These are phyloP conservation scores for Flaveria linearis DNA, from an alignment of 129 eudicot genomes.

Conservation along the genomic window DNA sequence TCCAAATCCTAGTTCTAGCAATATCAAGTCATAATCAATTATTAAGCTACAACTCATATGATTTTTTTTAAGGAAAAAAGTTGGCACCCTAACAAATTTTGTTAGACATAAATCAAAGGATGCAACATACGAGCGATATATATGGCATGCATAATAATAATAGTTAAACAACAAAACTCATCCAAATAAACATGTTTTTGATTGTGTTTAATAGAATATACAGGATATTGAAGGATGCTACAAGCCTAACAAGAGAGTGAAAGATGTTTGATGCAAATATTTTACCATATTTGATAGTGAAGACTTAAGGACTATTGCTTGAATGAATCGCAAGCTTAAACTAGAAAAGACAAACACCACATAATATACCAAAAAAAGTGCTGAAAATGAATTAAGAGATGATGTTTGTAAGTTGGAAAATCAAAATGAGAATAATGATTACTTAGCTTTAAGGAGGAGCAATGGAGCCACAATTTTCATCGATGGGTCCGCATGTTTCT, in stretches of 20 bases:
- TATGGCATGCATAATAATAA: neutral
- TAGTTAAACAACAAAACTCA: neutral
- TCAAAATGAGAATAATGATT: slow-evolving; percentile 50
- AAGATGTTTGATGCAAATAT: slow-evolving; percentile 56
- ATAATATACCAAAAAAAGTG: slow-evolving; percentile 24
- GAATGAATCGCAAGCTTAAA: slow-evolving; percentile 64
- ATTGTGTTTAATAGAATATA: neutral
- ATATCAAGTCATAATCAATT: neutral
- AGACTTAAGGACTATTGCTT: slow-evolving; percentile 61
- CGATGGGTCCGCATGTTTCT: slow-evolving; percentile 44
- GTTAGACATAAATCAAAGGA: no score
- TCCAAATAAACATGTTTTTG: neutral
- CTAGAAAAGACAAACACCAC: neutral
- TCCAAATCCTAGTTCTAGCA: neutral
- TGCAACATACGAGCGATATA: neutral
- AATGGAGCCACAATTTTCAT: slow-evolving; percentile 43
- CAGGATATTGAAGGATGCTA: slow-evolving; percentile 6
- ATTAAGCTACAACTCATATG: no score
- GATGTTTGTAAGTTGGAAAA: slow-evolving; percentile 32
- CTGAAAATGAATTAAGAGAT: slow-evolving; percentile 23
- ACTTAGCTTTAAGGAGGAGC: slow-evolving; percentile 93
- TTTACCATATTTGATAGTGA: slow-evolving; percentile 73
- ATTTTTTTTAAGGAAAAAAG: no score
- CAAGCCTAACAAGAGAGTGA: slow-evolving; percentile 32
- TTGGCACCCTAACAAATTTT: no score